Base-by-base conservation (phyloP, 805 yeast genomes). In the Dipodascopsis uninucleata region DNA sequence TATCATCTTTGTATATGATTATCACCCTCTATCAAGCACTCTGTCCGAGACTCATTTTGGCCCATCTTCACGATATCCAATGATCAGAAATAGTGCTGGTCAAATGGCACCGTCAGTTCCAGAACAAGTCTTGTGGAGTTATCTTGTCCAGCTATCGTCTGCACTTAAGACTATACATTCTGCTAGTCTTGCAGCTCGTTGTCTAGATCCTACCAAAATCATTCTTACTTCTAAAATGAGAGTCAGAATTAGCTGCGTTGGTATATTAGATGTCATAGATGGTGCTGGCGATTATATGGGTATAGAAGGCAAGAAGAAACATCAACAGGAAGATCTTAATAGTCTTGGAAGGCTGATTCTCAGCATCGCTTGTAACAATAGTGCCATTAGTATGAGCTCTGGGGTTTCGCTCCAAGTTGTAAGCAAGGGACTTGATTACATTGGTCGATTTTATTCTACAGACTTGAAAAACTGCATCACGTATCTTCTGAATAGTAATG, bases 1-100 rank as follows among this genome's bases (percentile, higher is more conserved):
- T 1, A 71, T 93, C 45, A 74, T 87, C 32, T 69, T 88, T 34
- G 82, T 85, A 3, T 86, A 87, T 65, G 97, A 90, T 60, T 93
- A 79, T 62, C 85, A 75, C 63, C 97, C 98, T 20, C 70, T 78
- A 49, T 75, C 95, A 1, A 69, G 69, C 43, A 84, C 95, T 1
- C 67, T 90, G 37, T 68, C 71, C 45, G 95, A 87, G 49, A 71
- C 74, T 16, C 93, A 86, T 66, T 71, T 79, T 54, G 69, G 72
- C 37, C 67, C 75, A 34, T 69, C 58, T 43, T 61, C 58, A 69
- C 63, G 52, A 63, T 61, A 61, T 58, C 45, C 48, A 5, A 45
- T 31, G 38, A 41, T 33, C 29, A 25, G 52, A 26, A 43, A 28
- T 35, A 45, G 69, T 72, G 3, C 76, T 71, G 49, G 71, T 55